Evolutionary conservation across 176 grass and related monocot genomes (phyloP), one percentile per base, ranked within the genome.

Genomic region (Aegilops sharonensis): DNA sequence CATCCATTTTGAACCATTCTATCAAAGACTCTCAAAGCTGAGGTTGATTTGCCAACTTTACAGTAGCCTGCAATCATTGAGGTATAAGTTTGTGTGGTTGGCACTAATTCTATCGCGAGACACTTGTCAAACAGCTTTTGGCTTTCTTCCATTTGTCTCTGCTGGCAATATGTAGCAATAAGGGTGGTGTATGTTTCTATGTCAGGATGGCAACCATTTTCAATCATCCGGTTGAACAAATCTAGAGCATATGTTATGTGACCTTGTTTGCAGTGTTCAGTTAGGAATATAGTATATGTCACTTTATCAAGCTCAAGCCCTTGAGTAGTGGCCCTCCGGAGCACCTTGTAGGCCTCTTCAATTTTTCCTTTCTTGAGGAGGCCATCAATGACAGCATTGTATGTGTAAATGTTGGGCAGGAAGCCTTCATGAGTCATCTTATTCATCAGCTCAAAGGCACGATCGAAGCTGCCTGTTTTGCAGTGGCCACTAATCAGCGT

Each of bases 61-160:
- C 93, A 95, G 50, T 98, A 95, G 21, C 96, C 96, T 75, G 93
- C 84, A 79, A 98, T 95, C 90, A 98, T 91, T 23, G 96, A 89
- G 10, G 96, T 98, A 79, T 94, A 95, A 7, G 93, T 98, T 89
- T 92, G 81, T 15, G 91, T 95, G 14, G 92, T 95, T 14, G 94
- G 96, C 78, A 94, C 66, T 66, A 95, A 83, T 48, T 88, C 86
- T 84, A 88, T 42, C 9, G 18, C 30, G 61, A 95, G 81, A 54
- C 93, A 95, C 77, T 91, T 94, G 56, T 94, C 90, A 91, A 98
- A 95, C 5, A 95, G 65, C 59, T 72, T 92, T 80, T 94, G 86
- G 59, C 88, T 92, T 81, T 92, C 90, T 77, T 91, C 86, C 93
- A 98, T 89, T 68, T 87, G 91, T 43, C 75, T 85, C 79, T 92